These are phyloP conservation scores for Didymella pinodella DNA, from an alignment of 2,329 filamentous ascomycete species.

Conservation along the genomic window DNA sequence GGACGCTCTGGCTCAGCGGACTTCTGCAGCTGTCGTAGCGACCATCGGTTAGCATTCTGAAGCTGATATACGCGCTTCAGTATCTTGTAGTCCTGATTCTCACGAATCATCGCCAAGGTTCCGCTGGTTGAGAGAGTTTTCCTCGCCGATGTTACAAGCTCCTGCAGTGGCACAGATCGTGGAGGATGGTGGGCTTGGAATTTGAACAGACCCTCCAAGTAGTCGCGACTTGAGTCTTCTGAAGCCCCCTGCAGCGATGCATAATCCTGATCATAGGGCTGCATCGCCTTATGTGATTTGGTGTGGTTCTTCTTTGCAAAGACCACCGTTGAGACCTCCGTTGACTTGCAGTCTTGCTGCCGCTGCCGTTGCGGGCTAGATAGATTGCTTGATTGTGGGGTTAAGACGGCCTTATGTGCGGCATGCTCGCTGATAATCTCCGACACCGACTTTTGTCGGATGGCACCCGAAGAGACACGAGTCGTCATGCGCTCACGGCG, in stretches of 20 bases:
- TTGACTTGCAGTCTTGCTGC: constrained; percentile 54
- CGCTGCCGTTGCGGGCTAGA: constrained; percentile 40
- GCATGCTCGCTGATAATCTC: constrained; percentile 72
- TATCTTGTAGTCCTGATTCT: constrained; percentile 87
- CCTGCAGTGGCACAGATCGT: constrained; percentile 64
- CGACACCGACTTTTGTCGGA: constrained; percentile 75
- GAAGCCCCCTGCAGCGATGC: constrained; percentile 56
- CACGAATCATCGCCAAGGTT: constrained; percentile 80
- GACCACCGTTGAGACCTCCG: constrained; percentile 76
- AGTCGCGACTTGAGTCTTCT: constrained; percentile 61
- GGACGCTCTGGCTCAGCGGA: constrained; percentile 80
- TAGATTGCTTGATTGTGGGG: constrained; percentile 42
- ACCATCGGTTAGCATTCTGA: constrained; percentile 92
- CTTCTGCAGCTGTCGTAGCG: constrained; percentile 85
- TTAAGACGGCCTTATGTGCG: constrained; percentile 54
- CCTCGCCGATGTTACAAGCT: constrained; percentile 80
- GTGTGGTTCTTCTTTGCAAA: constrained; percentile 70
- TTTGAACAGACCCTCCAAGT: constrained; percentile 68
- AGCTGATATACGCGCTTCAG: constrained; percentile 87
- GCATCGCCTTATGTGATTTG: constrained; percentile 40
- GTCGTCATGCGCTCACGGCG: constrained; percentile 68
- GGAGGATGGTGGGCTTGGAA: constrained; percentile 65
- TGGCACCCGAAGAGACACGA: constrained; percentile 72
- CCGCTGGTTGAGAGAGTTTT: constrained; percentile 91
- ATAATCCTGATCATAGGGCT: constrained; percentile 51